Conservation (phyloP, 83 land plant genomes). For the Thuja plicata region DNA sequence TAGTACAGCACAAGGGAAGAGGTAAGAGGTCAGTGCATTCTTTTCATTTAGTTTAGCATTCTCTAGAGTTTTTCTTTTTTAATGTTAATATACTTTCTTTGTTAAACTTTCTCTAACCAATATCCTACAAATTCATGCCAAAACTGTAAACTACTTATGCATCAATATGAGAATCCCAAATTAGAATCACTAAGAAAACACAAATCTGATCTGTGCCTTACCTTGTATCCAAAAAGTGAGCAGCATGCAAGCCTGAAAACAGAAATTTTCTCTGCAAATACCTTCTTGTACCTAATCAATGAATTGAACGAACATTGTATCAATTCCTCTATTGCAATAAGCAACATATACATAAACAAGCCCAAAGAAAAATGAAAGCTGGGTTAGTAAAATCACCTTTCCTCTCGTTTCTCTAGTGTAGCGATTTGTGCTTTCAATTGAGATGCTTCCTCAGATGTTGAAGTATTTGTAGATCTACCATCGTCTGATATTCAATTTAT, state of each 20-base stretch:
- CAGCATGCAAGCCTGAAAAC: slow-evolving; percentile 91
- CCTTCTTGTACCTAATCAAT: slow-evolving; percentile 74
- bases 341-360: background rate
- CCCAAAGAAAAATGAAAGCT: background rate
- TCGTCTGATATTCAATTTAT: slow-evolving; percentile 26
- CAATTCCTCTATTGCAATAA: slow-evolving; percentile 1
- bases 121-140: background rate
- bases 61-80: background rate
- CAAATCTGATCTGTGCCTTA: slow-evolving; percentile 18
- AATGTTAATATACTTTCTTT: background rate
- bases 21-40: too few relatives aligned
- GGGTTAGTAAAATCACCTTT: slow-evolving; percentile 37
- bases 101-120: background rate
- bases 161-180: background rate
- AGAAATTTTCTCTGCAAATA: slow-evolving; percentile 92
- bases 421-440: slow-evolving; percentile 77
- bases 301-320: background rate
- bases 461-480: slow-evolving; percentile 38
- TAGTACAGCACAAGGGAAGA: too few relatives aligned
- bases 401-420: slow-evolving; percentile 76
- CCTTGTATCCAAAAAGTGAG: slow-evolving; percentile 94
- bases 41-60: background rate
- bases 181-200: background rate
- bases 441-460: slow-evolving; percentile 49
- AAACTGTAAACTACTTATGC: background rate